Evolutionary conservation across 2,329 filamentous ascomycete species (phyloP).

Genomic region (Monosporascus sp.): DNA sequence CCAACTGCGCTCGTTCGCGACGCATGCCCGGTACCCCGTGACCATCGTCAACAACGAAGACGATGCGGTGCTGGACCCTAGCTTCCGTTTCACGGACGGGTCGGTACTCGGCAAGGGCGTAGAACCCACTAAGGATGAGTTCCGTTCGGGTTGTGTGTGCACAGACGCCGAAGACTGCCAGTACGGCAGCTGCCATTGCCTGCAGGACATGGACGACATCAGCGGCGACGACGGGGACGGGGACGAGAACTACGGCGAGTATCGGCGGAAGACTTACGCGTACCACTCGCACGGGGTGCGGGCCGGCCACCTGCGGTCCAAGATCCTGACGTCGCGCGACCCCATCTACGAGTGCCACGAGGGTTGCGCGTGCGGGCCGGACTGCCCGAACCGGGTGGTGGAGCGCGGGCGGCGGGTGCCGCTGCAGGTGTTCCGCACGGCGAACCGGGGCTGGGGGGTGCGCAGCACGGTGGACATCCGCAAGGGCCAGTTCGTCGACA

Average conservation of each 20-base stretch:
- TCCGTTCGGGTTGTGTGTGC: conserved; percentile 67
- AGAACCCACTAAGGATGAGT: conserved; percentile 51
- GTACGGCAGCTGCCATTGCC: conserved; percentile 62
- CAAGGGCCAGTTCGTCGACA: conserved; percentile 73
- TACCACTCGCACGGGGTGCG: conserved; percentile 55
- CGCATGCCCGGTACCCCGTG: conserved; percentile 45
- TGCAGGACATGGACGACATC: conserved; percentile 43
- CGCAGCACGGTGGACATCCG: conserved; percentile 59
- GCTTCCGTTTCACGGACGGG: conserved; percentile 64
- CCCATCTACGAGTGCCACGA: conserved; percentile 79
- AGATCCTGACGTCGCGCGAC: conserved; percentile 46
- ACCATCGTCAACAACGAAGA: conserved; percentile 61
- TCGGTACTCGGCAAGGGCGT: conserved; percentile 58
- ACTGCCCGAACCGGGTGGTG: conserved; percentile 71
- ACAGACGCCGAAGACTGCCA: conserved; percentile 57
- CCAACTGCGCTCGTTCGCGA: conserved; percentile 51
- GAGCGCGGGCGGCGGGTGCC: conserved; percentile 66
- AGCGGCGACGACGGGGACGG: conserved; percentile 50
- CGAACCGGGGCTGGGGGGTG: conserved; percentile 71
- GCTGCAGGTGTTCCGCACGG: conserved; percentile 72
- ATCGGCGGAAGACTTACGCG: conserved; percentile 45
- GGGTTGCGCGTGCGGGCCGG: conserved; percentile 57
- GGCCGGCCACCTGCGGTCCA: conserved; percentile 46
- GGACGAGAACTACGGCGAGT: conserved; percentile 35
- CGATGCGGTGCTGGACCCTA: conserved; percentile 47